phyloP scores from a whole-genome alignment of 2,329 filamentous ascomycete species.

The Colletotrichum tropicicola region DNA sequence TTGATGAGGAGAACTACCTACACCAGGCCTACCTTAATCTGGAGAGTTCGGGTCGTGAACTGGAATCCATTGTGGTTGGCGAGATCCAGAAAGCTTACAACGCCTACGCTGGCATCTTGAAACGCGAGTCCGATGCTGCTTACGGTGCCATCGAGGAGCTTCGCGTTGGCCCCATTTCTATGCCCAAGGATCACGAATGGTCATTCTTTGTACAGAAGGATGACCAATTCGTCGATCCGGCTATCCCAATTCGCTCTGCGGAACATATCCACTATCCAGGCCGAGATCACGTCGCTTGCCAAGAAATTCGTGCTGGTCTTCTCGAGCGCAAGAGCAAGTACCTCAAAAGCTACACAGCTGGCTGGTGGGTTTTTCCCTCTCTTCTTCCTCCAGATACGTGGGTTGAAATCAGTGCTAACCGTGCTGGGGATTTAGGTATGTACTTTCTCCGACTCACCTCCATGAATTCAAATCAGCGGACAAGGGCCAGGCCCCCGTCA shows the following conservation, averaged over 20 bases:
- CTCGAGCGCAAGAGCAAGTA: constrained; percentile 99
- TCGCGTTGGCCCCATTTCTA: constrained; percentile 84
- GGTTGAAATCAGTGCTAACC: background rate
- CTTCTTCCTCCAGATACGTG: constrained; percentile 31
- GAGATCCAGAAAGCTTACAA: constrained; percentile 99
- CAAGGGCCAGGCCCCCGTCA: constrained; percentile 88
- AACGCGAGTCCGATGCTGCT: constrained; percentile 86
- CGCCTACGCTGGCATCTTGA: constrained; percentile 89
- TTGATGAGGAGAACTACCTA: constrained; percentile 97
- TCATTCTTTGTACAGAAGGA: constrained; percentile 81
- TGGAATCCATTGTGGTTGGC: constrained; percentile 95
- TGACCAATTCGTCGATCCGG: constrained; percentile 87
- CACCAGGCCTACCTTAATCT: constrained; percentile 95
- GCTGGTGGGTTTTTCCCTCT: constrained; percentile 72
- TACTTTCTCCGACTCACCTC: constrained; percentile 93
- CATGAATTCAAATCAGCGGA: constrained; percentile 99
- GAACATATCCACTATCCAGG: constrained; percentile 93
- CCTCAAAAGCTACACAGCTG: constrained; percentile 94
- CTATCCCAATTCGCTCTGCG: constrained; percentile 77
- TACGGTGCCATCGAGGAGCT: constrained; percentile 83
- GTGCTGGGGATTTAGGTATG: constrained; percentile 71
- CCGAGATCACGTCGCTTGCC: constrained; percentile 80
- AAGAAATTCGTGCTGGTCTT: constrained; percentile 89
- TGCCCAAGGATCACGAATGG: constrained; percentile 96
- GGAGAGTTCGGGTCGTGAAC: constrained; percentile 90